Evolutionary conservation across 192 early-diverging fungal genomes (phyloP).

Genomic region (Dimargaris cristalligena): DNA sequence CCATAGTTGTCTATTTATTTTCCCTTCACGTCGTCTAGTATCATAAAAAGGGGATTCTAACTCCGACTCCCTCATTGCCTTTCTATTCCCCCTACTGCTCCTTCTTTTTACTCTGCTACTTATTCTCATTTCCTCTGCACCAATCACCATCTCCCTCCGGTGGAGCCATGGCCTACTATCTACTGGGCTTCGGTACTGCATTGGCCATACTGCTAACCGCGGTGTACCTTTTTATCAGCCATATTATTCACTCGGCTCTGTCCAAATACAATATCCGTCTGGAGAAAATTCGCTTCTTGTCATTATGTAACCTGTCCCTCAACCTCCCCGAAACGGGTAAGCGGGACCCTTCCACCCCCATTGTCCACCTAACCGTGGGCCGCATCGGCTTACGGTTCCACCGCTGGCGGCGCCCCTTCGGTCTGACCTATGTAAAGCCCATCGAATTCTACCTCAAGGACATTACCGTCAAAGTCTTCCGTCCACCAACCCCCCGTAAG

Average conservation of each 20-base stretch:
- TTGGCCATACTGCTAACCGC: not conserved
- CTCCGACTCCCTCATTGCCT: too few species aligned
- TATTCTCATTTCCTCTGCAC: too few species aligned
- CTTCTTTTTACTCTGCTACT: too few species aligned
- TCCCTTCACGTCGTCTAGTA: too few species aligned
- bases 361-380: constrained; percentile 9
- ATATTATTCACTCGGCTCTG: not conserved
- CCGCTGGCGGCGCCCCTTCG: constrained; percentile 9
- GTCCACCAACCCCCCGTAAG: not conserved
- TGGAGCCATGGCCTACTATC: too few species aligned
- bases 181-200: too few species aligned
- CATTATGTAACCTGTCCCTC: constrained; percentile 2
- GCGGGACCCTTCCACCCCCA: not conserved
- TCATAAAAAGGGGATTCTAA: too few species aligned
- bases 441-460: constrained; percentile 6
- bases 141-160: too few species aligned
- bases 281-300: constrained; percentile 10
- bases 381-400: constrained; percentile 9
- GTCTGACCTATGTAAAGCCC: constrained; percentile 8
- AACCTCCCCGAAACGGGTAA: not conserved
- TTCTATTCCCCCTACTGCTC: too few species aligned
- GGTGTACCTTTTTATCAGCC: not conserved
- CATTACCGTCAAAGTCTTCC: constrained; percentile 10
- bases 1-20: too few species aligned
- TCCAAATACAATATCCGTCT: constrained; percentile 9